phyloP scores from a whole-genome alignment of 1,139 yeast genomes.

The Saccharomyces hybrid region DNA sequence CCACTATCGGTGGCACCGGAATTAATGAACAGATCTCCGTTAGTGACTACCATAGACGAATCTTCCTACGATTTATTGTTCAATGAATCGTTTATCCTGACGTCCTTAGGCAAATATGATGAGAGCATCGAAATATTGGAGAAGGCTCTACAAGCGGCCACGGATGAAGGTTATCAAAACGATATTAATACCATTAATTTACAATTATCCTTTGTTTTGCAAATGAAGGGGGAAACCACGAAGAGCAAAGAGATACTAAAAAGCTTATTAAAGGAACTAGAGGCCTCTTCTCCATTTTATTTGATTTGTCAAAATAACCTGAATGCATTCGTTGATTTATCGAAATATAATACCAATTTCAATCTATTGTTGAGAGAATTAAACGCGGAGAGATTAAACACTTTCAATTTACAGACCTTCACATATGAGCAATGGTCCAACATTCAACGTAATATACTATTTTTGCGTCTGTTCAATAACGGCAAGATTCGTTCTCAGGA shows the following conservation, averaged over 20 bases:
- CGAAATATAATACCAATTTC: conserved; percentile 23
- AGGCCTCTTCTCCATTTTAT: conserved; percentile 23
- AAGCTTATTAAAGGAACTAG: conserved; percentile 22
- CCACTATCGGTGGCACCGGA: conserved; percentile 18
- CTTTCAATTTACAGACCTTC: conserved; percentile 18
- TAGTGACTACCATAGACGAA: conserved; percentile 23
- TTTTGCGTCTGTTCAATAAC: conserved; percentile 25
- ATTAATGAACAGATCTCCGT: conserved; percentile 6
- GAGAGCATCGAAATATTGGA: conserved; percentile 44
- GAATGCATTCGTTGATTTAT: conserved; percentile 22
- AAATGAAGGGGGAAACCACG: conserved; percentile 38
- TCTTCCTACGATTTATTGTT: conserved; percentile 51
- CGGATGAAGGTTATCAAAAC: conserved; percentile 28
- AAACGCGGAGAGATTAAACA: conserved; percentile 19
- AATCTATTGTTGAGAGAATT: conserved; percentile 31
- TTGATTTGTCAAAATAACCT: conserved; percentile 31
- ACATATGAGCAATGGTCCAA: conserved; percentile 24
- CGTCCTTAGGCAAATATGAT: conserved; percentile 33
- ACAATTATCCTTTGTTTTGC: conserved; percentile 63
- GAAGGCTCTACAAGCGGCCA: conserved; percentile 39
- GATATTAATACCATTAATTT: conserved; percentile 40
- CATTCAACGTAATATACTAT: conserved; percentile 17
- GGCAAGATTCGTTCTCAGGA: conserved; percentile 11
- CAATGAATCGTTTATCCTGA: conserved; percentile 55
- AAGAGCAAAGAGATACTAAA: conserved; percentile 40